Evolutionary conservation across 176 grass and related monocot species (phyloP), one percentile per base, ranked within the genome.

Genomic region (Lolium perenne): DNA sequence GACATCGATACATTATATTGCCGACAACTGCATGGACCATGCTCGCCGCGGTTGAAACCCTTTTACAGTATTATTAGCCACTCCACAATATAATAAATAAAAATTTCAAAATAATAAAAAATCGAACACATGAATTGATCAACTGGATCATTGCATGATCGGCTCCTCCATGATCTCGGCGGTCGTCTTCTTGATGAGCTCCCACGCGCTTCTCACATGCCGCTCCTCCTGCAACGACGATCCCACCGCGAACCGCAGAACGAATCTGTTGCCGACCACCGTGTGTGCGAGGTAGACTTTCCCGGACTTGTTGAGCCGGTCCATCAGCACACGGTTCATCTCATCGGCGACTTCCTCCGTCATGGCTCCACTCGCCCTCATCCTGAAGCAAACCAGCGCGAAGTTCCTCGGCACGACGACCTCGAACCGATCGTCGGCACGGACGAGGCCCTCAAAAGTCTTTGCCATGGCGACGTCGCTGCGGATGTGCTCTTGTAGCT

Each of bases 381-480:
- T 51, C 71, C 22, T 74, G 22, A 74, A 74, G 71, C 71, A 74
- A 4, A 74, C 71, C 3, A 74, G 46, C 13, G 71, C 71, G 15
- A 74, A 74, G 46, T 74, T 74, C 14, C 71, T 74, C 0, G 71
- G 71, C 22, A 74, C 71, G 12, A 74, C 22, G 22, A 74, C 48
- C 46, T 74, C 71, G 0, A 74, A 74, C 46, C 71, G 22, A 0
- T 9, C 13, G 23, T 74, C 22, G 3, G 46, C 22, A 29, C 4
- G 21, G 3, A 74, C 71, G 22, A 74, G 23, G 13, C 15, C 22
- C 23, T 74, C 71, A 4, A 74, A 74, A 22, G 23, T 15, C 71
- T 74, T 74, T 15, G 71, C 71, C 71, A 74, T 51, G 46, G 71
- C 22, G 7, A 74, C 71, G 7, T 74, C 71, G 7, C 71, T 74